Percentiles rank a stretch among this genome's conserved stretches.
These are phyloP conservation scores for Suillus paluster DNA, from an alignment of 768 basidiomycete genomes.

Conservation along the genomic window DNA sequence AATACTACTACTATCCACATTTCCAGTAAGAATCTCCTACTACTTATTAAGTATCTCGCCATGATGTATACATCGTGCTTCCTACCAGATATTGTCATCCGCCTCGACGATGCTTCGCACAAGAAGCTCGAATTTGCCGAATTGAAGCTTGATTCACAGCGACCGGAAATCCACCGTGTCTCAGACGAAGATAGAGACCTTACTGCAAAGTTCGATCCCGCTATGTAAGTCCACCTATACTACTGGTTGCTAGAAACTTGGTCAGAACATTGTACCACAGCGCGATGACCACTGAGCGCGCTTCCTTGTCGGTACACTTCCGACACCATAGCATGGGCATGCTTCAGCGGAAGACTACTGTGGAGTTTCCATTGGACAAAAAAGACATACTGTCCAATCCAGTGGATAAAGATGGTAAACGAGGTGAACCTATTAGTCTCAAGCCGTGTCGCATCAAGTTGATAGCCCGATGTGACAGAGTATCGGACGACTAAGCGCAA, in stretches of 20 bases:
- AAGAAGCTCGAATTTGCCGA: slow-evolving; percentile 7
- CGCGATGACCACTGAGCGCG: slow-evolving; percentile 2
- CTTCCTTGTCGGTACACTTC: slow-evolving; percentile 3
- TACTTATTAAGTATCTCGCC: no score
- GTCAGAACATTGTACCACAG: background rate
- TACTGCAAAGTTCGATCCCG: background rate
- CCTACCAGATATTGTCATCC: slow-evolving; percentile 1
- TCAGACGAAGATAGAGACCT: slow-evolving; percentile 3
- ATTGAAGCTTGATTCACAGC: background rate
- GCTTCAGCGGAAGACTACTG: slow-evolving; percentile 2
- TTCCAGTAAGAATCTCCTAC: no score
- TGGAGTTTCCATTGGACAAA: slow-evolving; percentile 5
- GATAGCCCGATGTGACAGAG: no score
- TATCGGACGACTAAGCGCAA: slow-evolving; percentile 1
- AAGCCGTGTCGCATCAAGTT: background rate
- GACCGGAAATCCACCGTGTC: slow-evolving; percentile 1
- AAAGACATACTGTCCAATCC: slow-evolving; percentile 4
- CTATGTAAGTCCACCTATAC: background rate
- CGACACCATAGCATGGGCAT: slow-evolving; percentile 6
- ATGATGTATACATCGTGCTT: no score
- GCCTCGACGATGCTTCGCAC: slow-evolving; percentile 2
- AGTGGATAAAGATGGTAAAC: background rate
- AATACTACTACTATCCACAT: no score
- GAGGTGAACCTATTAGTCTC: slow-evolving; percentile 3
- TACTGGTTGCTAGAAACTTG: background rate